Percentiles rank a stretch among this genome's conserved stretches.
phyloP scores from a whole-genome alignment of 2,329 filamentous ascomycete species.

The Podosphaera aphanis region DNA sequence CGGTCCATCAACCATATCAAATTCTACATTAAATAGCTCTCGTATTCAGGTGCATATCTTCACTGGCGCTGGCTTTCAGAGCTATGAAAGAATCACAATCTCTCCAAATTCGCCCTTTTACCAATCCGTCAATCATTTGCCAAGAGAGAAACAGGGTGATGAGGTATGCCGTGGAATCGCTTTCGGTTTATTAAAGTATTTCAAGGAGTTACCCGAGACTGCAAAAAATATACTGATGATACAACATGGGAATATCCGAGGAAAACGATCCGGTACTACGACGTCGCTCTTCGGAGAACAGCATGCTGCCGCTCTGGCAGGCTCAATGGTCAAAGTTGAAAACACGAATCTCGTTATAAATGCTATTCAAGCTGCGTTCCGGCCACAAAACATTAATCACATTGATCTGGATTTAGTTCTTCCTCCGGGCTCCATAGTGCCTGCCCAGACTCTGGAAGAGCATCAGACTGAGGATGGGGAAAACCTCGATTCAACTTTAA shows the following conservation, averaged over 20 bases:
- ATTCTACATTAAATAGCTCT: conserved; percentile 69
- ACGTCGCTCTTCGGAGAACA: conserved; percentile 58
- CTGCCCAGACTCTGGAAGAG: conserved; percentile 35
- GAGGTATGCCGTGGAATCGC: conserved; percentile 78
- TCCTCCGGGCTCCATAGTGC: conserved; percentile 48
- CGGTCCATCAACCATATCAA: conserved; percentile 70
- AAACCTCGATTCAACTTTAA: conserved; percentile 35
- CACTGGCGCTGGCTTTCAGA: conserved; percentile 68
- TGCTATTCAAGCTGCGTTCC: conserved; percentile 51
- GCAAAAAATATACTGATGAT: conserved; percentile 48
- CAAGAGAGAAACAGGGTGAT: conserved; percentile 85
- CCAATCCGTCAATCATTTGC: conserved; percentile 67
- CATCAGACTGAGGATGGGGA: conserved; percentile 35
- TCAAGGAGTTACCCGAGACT: conserved; percentile 56
- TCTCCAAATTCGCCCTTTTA: conserved; percentile 85
- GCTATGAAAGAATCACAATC: conserved; percentile 75
- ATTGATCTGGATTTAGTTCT: conserved; percentile 73
- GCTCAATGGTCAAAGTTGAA: conserved; percentile 62
- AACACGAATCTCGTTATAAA: conserved; percentile 49
- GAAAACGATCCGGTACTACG: conserved; percentile 36
- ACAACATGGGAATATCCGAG: conserved; percentile 20
- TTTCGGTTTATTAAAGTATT: conserved; percentile 86
- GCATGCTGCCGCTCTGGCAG: conserved; percentile 77
- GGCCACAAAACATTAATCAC: conserved; percentile 63
- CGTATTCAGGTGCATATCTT: conserved; percentile 88